Evolutionary conservation across 768 basidiomycete genomes (phyloP).

Genomic region (Boletellus ananiceps): DNA sequence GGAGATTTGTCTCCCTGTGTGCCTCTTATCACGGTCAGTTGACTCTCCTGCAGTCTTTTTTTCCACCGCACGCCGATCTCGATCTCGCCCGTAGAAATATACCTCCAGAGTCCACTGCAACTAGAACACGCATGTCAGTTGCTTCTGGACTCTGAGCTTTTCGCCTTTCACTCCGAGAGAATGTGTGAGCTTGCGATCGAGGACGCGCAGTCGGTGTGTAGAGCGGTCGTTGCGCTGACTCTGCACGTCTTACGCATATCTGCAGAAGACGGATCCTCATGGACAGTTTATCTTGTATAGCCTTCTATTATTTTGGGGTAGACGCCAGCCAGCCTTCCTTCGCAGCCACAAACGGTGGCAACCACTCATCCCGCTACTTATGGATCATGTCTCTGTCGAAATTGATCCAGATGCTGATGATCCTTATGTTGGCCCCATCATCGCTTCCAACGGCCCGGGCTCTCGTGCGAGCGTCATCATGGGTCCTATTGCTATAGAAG

Average conservation of each 20-base stretch:
- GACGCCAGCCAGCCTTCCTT: conserved; percentile 62
- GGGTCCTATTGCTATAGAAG: conserved; percentile 70
- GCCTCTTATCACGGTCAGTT: conserved; percentile 81
- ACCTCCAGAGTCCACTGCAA: conserved; percentile 78
- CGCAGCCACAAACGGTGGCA: conserved; percentile 82
- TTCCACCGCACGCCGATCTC: conserved; percentile 5
- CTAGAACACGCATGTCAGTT: conserved; percentile 78
- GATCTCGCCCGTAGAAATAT: conserved; percentile 57
- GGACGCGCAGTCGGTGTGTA: conserved; percentile 60
- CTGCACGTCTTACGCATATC: conserved; percentile 3
- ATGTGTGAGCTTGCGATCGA: conserved; percentile 79
- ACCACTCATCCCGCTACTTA: conserved; percentile 71
- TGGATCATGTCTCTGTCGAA: conserved; percentile 81
- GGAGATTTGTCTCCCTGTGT: conserved; percentile 73
- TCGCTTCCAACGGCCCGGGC: conserved; percentile 25
- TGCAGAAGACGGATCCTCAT: conserved; percentile 82
- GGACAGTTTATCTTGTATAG: conserved; percentile 74
- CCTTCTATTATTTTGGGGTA: conserved; percentile 72
- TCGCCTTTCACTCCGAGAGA: conserved; percentile 85
- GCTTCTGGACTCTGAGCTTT: conserved; percentile 81
- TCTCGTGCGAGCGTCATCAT: conserved; percentile 39
- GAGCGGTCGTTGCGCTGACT: background rate
- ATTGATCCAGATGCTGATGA: conserved; percentile 74
- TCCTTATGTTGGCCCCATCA: conserved; percentile 41
- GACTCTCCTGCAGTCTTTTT: background rate